A percentile compares a stretch with the other conserved stretches of the same genome.
Conservation (phyloP, 2,329 filamentous ascomycete species). For the Penicillium sp. region DNA sequence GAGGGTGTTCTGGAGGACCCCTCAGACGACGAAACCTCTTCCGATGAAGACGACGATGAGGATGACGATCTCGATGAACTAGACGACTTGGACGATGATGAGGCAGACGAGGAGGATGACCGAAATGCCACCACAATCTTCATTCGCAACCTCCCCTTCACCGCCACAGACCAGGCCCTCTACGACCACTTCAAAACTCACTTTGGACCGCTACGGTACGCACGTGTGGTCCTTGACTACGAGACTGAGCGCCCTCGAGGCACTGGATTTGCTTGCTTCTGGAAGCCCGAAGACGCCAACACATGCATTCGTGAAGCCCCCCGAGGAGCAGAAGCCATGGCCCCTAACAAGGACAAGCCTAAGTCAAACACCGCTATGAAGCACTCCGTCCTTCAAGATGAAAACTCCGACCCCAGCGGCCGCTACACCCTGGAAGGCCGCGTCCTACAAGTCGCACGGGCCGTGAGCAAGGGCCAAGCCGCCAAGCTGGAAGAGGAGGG, state of each 20-base stretch:
- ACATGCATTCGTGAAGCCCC: conserved; percentile 75
- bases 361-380: conserved; percentile 53
- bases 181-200: conserved; percentile 74
- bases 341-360: conserved; percentile 40
- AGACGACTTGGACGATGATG: conserved; percentile 43
- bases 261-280: conserved; percentile 94
- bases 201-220: conserved; percentile 88
- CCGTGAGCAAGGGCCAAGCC: conserved; percentile 81
- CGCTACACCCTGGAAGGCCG: conserved; percentile 89
- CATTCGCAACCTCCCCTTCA: conserved; percentile 91
- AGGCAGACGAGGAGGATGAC: conserved; percentile 48
- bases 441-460: conserved; percentile 77
- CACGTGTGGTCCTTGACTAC: conserved; percentile 83
- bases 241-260: conserved; percentile 83
- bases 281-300: conserved; percentile 70
- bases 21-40: conserved; percentile 37
- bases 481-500: conserved; percentile 70
- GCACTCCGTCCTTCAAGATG: conserved; percentile 84
- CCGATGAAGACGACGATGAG: conserved; percentile 41
- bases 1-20: conserved; percentile 48
- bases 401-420: conserved; percentile 74
- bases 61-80: conserved; percentile 46
- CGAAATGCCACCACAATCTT: conserved; percentile 76
- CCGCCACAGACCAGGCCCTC: conserved; percentile 75
- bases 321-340: conserved; percentile 44